Evolutionary conservation across 768 basidiomycete genomes (phyloP).

Genomic region (Boletus pseudo-olivaceus): DNA sequence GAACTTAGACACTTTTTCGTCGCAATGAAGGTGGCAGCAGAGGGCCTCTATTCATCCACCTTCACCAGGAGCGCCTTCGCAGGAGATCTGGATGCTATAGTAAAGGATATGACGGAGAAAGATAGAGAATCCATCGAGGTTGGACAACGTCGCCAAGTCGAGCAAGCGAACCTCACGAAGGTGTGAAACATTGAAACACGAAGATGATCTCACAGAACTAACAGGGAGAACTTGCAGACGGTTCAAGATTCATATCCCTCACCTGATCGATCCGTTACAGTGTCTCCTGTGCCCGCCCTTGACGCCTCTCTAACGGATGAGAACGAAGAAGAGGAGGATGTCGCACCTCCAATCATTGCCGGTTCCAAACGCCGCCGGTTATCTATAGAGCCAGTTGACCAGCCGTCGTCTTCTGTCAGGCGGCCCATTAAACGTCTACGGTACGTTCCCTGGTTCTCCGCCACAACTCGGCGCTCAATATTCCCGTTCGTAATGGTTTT

Average conservation of each 20-base stretch:
- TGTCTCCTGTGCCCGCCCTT: conserved; percentile 11
- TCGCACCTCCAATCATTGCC: conserved; percentile 9
- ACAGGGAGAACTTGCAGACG: not conserved
- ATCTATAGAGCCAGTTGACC: not conserved
- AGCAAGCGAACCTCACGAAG: not conserved
- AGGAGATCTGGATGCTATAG: conserved; percentile 24
- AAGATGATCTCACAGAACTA: not conserved
- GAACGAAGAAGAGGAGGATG: conserved; percentile 15
- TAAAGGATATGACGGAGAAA: conserved; percentile 28
- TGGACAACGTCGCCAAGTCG: not conserved
- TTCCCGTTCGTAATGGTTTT: not conserved
- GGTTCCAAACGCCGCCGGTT: conserved; percentile 22
- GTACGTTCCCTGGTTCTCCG: conserved; percentile 2
- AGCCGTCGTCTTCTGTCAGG: not conserved
- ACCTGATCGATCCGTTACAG: conserved; percentile 2
- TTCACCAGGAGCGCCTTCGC: conserved; percentile 28
- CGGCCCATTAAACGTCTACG: conserved; percentile 23
- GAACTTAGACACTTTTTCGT: conserved; percentile 26
- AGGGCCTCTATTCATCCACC: conserved; percentile 29
- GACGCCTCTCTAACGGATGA: conserved; percentile 6
- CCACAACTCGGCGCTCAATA: accelerated
- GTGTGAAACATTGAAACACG: not conserved
- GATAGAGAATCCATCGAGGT: not conserved
- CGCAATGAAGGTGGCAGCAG: conserved; percentile 30
- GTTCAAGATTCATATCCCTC: conserved; percentile 15